These are phyloP conservation scores for Phytophthora lateralis DNA, from an alignment of 352 stramenopile species.

Conservation along the genomic window DNA sequence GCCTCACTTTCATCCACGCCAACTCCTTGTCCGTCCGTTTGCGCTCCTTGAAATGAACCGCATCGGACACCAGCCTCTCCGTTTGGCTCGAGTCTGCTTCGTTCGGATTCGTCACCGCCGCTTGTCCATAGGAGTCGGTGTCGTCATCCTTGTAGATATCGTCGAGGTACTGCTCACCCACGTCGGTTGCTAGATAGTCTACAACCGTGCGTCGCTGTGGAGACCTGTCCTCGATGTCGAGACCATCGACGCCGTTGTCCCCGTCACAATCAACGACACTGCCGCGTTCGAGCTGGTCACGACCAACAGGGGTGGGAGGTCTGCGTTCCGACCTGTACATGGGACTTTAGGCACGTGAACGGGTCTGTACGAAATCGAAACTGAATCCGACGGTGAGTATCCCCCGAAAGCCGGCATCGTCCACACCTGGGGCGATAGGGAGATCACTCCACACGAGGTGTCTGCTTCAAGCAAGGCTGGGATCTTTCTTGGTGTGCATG, in stretches of 20 bases:
- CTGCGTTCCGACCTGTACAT: slow-evolving; percentile 3
- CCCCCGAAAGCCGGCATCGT: background rate
- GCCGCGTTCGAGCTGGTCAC: slow-evolving; percentile 3
- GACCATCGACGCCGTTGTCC: slow-evolving; percentile 42
- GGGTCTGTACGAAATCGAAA: background rate
- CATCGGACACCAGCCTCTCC: no score
- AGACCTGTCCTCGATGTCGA: slow-evolving; percentile 52
- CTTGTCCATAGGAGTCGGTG: background rate
- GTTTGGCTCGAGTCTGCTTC: no score
- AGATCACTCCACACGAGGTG: no score
- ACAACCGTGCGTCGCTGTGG: slow-evolving; percentile 25
- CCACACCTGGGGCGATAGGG: background rate
- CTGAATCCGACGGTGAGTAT: background rate
- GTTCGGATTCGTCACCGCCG: background rate
- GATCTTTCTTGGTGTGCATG: no score
- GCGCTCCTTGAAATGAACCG: background rate
- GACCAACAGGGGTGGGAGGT: slow-evolving; percentile 6
- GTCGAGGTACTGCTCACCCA: slow-evolving; percentile 64
- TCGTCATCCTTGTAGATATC: slow-evolving; percentile 65
- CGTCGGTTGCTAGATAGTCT: slow-evolving; percentile 59
- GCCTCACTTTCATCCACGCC: slow-evolving; percentile 41
- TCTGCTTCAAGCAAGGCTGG: no score
- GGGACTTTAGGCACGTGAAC: background rate
- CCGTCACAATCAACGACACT: slow-evolving; percentile 47
- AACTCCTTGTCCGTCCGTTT: slow-evolving; percentile 41